phyloP scores from a whole-genome alignment of 495 filamentous ascomycete species.

The Penicillium coprophilum region DNA sequence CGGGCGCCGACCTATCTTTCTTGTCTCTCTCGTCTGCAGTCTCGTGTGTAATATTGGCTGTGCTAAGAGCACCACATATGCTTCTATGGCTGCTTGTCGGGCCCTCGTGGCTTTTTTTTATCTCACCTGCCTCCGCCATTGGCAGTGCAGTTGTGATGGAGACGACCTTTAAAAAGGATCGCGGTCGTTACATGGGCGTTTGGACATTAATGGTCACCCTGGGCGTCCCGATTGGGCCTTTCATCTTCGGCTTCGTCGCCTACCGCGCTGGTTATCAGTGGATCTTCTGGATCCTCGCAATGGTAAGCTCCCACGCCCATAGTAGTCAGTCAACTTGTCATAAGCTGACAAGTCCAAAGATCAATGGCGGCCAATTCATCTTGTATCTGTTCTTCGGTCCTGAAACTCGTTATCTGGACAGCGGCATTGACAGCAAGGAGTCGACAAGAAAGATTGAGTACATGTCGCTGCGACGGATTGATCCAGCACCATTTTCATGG shows the following conservation, averaged over 20 bases:
- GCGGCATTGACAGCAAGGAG: constrained; percentile 19
- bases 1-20: constrained; percentile 54
- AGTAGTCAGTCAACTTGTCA: neutral
- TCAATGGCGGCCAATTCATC: constrained; percentile 54
- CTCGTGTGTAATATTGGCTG: constrained; percentile 49
- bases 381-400: constrained; percentile 55
- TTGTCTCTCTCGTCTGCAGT: constrained; percentile 48
- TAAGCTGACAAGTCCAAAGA: constrained; percentile 31
- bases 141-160: constrained; percentile 54
- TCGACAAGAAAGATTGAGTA: constrained; percentile 41
- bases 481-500: constrained; percentile 46
- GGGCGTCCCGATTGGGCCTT: constrained; percentile 48
- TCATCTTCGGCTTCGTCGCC: constrained; percentile 51
- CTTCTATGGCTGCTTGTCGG: constrained; percentile 43
- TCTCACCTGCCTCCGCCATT: constrained; percentile 53
- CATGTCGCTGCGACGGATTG: constrained; percentile 46
- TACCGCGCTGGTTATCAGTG: constrained; percentile 40
- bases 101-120: constrained; percentile 54
- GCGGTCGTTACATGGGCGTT: constrained; percentile 53
- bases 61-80: constrained; percentile 42
- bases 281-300: constrained; percentile 47
- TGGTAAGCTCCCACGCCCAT: constrained; percentile 28
- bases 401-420: constrained; percentile 52
- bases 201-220: constrained; percentile 53
- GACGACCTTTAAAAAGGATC: constrained; percentile 50